A percentile compares a stretch with the other conserved stretches of the same genome.
Conservation (phyloP, 805 yeast species). For the Kodamaea neixiangensis region DNA sequence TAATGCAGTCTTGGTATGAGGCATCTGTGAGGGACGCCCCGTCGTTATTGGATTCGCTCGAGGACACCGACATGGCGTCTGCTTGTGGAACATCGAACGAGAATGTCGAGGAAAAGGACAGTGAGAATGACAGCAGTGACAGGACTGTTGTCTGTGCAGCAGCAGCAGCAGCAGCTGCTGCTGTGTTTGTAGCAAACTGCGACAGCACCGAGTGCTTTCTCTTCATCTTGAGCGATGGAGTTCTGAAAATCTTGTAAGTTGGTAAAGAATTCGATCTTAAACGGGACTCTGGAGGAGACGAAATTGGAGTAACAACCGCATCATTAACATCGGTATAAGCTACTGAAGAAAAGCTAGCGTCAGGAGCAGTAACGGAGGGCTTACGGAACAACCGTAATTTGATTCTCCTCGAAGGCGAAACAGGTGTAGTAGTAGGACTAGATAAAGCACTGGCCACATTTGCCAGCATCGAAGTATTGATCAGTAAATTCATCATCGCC, state of each 20-base stretch:
- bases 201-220: neutral
- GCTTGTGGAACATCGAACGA: conserved; percentile 1
- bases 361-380: neutral
- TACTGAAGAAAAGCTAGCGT: conserved; percentile 1
- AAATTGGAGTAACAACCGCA: neutral
- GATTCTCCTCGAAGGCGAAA: neutral
- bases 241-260: conserved; percentile 9
- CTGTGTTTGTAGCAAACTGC: neutral
- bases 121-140: conserved; percentile 1
- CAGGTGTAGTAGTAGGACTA: neutral
- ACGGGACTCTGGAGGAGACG: neutral
- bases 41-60: neutral
- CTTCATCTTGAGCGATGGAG: neutral
- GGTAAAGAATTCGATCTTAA: conserved; percentile 1
- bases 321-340: conserved; percentile 2
- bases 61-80: neutral
- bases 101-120: neutral
- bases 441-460: neutral
- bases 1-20: conserved; percentile 6
- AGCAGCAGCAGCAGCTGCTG: neutral
- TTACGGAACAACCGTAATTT: neutral
- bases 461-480: neutral
- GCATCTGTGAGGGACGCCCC: neutral
- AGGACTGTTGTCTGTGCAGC: neutral
- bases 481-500: neutral